These are phyloP conservation scores for Russula abietina DNA, from an alignment of 768 basidiomycete species.

Conservation along the genomic window DNA sequence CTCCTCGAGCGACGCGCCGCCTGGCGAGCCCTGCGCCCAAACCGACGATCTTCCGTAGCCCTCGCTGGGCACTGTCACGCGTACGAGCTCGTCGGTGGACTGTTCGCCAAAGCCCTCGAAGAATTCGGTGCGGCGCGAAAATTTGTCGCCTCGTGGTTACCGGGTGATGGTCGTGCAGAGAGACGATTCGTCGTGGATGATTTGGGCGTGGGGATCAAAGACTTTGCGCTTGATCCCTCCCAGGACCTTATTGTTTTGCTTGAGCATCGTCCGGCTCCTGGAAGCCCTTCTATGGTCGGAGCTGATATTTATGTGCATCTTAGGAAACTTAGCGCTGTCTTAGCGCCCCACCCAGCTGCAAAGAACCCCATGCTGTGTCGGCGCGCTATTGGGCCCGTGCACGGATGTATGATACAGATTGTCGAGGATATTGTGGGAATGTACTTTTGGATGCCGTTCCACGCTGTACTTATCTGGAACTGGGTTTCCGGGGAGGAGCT, in stretches of 20 bases:
- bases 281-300: background rate
- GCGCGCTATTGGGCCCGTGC: constrained; percentile 26
- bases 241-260: constrained; percentile 53
- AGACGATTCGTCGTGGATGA: constrained; percentile 31
- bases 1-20: constrained; percentile 34
- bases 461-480: constrained; percentile 43
- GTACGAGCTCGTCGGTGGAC: constrained; percentile 57
- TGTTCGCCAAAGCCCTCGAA: constrained; percentile 37
- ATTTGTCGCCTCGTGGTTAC: constrained; percentile 30
- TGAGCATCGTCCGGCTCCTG: constrained; percentile 9
- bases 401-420: constrained; percentile 42
- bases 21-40: constrained; percentile 35
- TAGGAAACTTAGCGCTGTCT: constrained; percentile 35
- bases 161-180: constrained; percentile 18
- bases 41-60: constrained; percentile 26
- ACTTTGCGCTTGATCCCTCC: constrained; percentile 61
- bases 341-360: constrained; percentile 40
- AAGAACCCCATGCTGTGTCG: constrained; percentile 28
- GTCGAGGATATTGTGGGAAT: constrained; percentile 49
- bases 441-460: constrained; percentile 36
- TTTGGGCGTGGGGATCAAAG: constrained; percentile 40
- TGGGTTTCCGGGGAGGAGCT: constrained; percentile 43
- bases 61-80: constrained; percentile 39
- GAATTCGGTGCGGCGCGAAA: constrained; percentile 22
- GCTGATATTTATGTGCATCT: constrained; percentile 36